Evolutionary conservation across 176 grass and related monocot genomes (phyloP).

Genomic region (Leersia perrieri): DNA sequence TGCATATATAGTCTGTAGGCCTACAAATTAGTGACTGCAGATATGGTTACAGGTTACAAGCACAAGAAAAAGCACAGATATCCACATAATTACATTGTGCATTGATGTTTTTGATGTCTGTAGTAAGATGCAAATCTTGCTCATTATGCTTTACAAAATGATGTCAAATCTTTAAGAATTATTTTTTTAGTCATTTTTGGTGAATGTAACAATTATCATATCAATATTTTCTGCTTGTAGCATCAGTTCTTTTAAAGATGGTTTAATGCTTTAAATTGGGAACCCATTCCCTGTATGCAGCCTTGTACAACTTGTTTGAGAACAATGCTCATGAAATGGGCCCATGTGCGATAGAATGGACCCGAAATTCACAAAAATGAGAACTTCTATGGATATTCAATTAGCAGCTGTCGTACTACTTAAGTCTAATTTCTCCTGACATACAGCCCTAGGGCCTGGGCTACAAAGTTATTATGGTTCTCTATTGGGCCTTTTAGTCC

Average conservation of each 20-base stretch:
- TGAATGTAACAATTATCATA: background rate
- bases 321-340: constrained; percentile 1
- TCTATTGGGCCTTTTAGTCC: background rate
- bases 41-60: background rate
- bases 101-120: background rate
- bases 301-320: too few species aligned
- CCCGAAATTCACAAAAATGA: background rate
- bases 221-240: background rate
- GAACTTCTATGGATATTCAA: background rate
- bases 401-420: background rate
- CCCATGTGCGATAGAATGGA: background rate
- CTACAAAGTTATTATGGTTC: background rate
- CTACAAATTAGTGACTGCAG: background rate
- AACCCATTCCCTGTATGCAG: too few species aligned
- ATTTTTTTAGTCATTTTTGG: background rate
- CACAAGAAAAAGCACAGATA: background rate
- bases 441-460: background rate
- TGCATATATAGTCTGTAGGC: background rate
- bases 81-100: background rate
- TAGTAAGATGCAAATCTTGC: background rate
- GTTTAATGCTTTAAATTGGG: too few species aligned
- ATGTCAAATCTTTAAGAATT: background rate
- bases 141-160: background rate
- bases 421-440: background rate
- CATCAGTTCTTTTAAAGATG: background rate